Conservation (phyloP, 768 basidiomycete species). For the Ramaria rubella region DNA sequence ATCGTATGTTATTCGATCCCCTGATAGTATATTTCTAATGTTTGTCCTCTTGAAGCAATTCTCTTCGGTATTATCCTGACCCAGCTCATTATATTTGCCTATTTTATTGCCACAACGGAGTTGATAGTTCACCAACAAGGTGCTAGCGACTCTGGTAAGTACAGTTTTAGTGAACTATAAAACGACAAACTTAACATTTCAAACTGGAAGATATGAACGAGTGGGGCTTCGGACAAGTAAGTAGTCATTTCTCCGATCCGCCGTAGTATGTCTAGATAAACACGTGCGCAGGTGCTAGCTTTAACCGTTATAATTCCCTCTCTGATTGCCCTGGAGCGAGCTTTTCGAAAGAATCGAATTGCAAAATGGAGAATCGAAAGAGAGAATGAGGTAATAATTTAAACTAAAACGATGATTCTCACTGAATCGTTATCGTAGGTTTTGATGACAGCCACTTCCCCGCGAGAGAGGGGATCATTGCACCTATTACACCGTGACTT, state of each 20-base stretch:
- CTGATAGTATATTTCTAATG: slow-evolving; percentile 2
- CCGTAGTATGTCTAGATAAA: neutral
- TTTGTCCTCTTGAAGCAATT: slow-evolving; percentile 33
- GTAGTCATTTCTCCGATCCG: neutral
- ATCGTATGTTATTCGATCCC: neutral
- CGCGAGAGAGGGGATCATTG: no score
- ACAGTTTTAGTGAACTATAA: slow-evolving; percentile 19
- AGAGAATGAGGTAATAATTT: neutral
- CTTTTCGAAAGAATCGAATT: neutral
- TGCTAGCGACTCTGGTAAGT: neutral
- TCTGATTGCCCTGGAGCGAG: slow-evolving; percentile 27
- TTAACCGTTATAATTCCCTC: slow-evolving; percentile 37
- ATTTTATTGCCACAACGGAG: slow-evolving; percentile 37
- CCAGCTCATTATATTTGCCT: slow-evolving; percentile 32
- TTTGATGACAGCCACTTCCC: no score
- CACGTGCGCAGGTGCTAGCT: slow-evolving; percentile 29
- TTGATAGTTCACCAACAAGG: slow-evolving; percentile 20
- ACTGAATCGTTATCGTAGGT: no score
- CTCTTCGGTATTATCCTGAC: slow-evolving; percentile 34
- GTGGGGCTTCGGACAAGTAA: slow-evolving; percentile 37
- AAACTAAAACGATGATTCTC: no score
- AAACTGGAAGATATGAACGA: slow-evolving; percentile 19
- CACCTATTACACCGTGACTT: no score
- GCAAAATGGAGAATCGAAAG: neutral
- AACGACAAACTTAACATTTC: slow-evolving; percentile 31